These are phyloP conservation scores for Leccinum incarnatum DNA, from an alignment of 768 basidiomycete species.

Conservation along the genomic window DNA sequence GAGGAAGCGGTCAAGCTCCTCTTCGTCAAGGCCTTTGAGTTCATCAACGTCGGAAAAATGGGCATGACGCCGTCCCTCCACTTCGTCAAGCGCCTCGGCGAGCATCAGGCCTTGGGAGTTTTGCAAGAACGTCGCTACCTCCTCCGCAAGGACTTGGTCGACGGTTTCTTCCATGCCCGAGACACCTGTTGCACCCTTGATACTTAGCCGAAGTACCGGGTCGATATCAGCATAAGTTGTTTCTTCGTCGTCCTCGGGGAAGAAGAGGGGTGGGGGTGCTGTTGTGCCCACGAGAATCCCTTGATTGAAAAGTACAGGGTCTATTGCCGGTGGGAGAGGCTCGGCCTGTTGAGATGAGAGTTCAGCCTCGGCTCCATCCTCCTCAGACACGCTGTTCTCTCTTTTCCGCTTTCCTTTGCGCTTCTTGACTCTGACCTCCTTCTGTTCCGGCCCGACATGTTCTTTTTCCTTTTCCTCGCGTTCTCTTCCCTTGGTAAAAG, in stretches of 20 bases:
- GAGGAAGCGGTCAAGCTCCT: conserved; percentile 80
- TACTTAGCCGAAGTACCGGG: conserved; percentile 44
- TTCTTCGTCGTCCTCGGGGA: conserved; percentile 45
- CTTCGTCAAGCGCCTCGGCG: conserved; percentile 62
- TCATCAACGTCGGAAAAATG: conserved; percentile 53
- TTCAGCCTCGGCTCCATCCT: conserved; percentile 22
- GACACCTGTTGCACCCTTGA: conserved; percentile 12
- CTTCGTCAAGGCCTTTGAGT: conserved; percentile 81
- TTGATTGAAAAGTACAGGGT: conserved; percentile 58
- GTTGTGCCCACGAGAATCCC: conserved; percentile 65
- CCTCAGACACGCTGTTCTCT: conserved; percentile 38
- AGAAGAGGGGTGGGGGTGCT: conserved; percentile 37
- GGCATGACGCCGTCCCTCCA: conserved; percentile 58
- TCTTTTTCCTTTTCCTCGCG: conserved; percentile 58
- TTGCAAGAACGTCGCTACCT: conserved; percentile 65
- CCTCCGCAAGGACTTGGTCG: conserved; percentile 61
- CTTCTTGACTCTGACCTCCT: conserved; percentile 27
- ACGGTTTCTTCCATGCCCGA: conserved; percentile 57
- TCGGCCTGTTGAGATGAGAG: conserved; percentile 14
- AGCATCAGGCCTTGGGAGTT: conserved; percentile 61
- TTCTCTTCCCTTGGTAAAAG: conserved; percentile 76
- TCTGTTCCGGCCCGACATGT: conserved; percentile 35
- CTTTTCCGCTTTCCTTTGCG: conserved; percentile 39
- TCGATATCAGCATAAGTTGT: conserved; percentile 49
- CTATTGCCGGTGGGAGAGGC: conserved; percentile 37